Conservation (phyloP, 1,284 basidiomycete species). For the Acaromyces ingoldii region DNA sequence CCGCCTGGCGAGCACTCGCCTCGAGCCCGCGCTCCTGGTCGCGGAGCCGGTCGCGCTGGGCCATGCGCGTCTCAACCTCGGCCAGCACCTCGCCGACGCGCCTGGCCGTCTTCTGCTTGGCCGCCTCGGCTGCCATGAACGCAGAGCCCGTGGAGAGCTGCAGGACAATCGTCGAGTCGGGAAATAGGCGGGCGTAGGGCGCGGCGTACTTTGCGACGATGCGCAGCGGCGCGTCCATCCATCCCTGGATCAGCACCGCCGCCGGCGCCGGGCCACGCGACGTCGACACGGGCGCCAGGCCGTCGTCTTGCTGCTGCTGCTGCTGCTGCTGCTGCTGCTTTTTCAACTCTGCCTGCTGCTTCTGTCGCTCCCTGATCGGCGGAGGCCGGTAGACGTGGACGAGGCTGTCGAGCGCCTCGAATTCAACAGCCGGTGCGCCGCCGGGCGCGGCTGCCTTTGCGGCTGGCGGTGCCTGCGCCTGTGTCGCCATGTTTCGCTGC, state of each 20-base stretch:
- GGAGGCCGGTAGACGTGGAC: background rate
- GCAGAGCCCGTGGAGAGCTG: slow-evolving; percentile 31
- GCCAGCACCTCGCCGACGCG: slow-evolving; percentile 9
- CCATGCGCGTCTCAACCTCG: slow-evolving; percentile 1
- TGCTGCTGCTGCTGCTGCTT: slow-evolving; percentile 1
- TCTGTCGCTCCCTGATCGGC: background rate
- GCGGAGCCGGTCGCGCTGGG: background rate
- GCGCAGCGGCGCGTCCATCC: slow-evolving; percentile 44
- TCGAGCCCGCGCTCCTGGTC: slow-evolving; percentile 3
- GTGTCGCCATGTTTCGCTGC: too few species aligned
- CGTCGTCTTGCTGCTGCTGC: too few species aligned
- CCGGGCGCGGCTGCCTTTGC: too few species aligned
- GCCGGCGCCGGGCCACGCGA: slow-evolving; percentile 1
- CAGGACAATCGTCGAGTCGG: slow-evolving; percentile 34
- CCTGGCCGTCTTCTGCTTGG: slow-evolving; percentile 13
- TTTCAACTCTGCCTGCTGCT: background rate
- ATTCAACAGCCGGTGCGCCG: slow-evolving; percentile 18
- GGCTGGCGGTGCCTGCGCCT: too few species aligned
- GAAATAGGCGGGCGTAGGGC: slow-evolving; percentile 37
- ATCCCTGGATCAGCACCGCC: slow-evolving; percentile 37
- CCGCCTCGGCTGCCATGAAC: slow-evolving; percentile 19
- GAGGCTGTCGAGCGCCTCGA: background rate
- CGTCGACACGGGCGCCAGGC: background rate
- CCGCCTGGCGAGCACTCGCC: background rate
- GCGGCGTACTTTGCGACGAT: slow-evolving; percentile 41